These are phyloP conservation scores for Gremmenia infestans DNA, from an alignment of 2,329 filamentous ascomycete species.

Conservation along the genomic window DNA sequence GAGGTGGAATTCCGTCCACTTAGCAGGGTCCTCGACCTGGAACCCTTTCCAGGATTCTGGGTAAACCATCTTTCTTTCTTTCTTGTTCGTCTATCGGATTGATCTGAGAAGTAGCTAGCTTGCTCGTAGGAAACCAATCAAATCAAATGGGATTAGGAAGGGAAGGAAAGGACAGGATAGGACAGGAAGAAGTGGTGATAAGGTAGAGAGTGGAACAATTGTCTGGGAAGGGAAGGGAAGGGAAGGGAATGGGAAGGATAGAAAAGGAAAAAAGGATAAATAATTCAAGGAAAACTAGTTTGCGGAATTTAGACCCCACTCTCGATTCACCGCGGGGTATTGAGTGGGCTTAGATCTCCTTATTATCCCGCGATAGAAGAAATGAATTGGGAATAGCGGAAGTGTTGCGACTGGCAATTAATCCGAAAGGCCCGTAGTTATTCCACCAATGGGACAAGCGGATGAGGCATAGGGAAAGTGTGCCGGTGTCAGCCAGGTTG, in stretches of 20 bases:
- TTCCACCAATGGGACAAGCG: neutral
- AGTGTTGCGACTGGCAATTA: neutral
- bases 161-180: too few relatives aligned
- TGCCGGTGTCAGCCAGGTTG: neutral
- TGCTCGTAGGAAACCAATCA: too few relatives aligned
- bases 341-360: neutral
- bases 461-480: neutral
- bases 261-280: neutral
- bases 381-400: neutral
- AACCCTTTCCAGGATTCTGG: slow-evolving; percentile 58
- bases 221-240: neutral
- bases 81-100: neutral
- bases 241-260: neutral
- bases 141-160: neutral
- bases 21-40: slow-evolving; percentile 41
- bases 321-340: slow-evolving; percentile 10
- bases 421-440: neutral
- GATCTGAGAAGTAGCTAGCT: neutral
- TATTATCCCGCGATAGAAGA: slow-evolving; percentile 7
- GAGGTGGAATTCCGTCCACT: slow-evolving; percentile 31
- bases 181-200: neutral
- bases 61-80: slow-evolving; percentile 34
- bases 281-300: neutral
- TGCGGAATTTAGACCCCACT: neutral
- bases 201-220: neutral